These are phyloP conservation scores for Penicillium frequentans DNA, from an alignment of 2,329 filamentous ascomycete genomes.

Conservation along the genomic window DNA sequence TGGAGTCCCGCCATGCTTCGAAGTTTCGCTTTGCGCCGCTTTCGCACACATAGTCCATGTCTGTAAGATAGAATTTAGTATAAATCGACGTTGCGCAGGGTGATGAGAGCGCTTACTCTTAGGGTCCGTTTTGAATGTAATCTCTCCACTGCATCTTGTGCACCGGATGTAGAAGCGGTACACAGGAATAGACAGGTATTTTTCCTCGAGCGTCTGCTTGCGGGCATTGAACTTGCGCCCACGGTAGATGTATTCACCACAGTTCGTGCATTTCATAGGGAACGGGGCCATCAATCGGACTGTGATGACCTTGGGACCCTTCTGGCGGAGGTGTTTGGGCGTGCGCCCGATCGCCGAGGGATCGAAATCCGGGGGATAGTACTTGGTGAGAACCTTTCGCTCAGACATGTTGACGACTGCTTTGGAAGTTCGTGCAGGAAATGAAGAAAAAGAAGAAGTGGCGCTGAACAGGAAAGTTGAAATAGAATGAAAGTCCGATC, in stretches of 20 bases:
- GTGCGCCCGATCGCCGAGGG: conserved; percentile 73
- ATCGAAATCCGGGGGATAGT: conserved; percentile 80
- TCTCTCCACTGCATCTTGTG: conserved; percentile 80
- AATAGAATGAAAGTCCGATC: background rate
- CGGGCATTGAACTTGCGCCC: conserved; percentile 93
- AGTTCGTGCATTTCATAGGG: conserved; percentile 68
- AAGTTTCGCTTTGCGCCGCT: conserved; percentile 88
- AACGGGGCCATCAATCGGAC: conserved; percentile 91
- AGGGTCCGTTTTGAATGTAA: conserved; percentile 91
- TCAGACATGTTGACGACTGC: conserved; percentile 67
- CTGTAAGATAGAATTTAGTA: conserved; percentile 32
- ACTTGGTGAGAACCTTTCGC: conserved; percentile 69
- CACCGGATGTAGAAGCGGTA: conserved; percentile 90
- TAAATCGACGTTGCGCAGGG: too few relatives aligned
- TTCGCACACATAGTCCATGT: conserved; percentile 79
- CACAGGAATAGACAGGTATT: conserved; percentile 84
- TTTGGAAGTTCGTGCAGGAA: background rate
- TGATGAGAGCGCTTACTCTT: conserved; percentile 47
- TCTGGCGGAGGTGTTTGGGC: conserved; percentile 55
- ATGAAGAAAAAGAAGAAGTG: background rate
- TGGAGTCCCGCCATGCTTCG: conserved; percentile 79
- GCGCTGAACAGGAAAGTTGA: background rate
- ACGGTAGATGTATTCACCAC: conserved; percentile 79
- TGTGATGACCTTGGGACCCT: conserved; percentile 77
- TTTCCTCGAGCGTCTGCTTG: conserved; percentile 89